These are phyloP conservation scores for Leishmania turanica DNA, from an alignment of 208 protist species.

Conservation along the genomic window DNA sequence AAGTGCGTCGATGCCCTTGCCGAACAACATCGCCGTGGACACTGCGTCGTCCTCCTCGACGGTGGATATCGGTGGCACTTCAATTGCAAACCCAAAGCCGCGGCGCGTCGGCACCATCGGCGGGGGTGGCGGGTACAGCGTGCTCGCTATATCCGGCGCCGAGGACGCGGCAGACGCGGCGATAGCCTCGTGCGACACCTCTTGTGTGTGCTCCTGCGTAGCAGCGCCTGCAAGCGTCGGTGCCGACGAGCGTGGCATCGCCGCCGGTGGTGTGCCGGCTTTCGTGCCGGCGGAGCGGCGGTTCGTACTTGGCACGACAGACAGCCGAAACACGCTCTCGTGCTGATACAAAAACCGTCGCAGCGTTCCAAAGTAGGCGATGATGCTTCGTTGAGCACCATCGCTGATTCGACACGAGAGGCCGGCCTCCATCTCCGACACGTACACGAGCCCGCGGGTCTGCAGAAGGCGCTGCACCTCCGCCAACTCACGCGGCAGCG, in stretches of 20 bases:
- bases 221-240: not conserved
- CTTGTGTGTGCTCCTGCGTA: not conserved
- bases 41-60: not conserved
- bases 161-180: not conserved
- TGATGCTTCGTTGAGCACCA: slow-evolving; percentile 25
- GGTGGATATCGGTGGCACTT: not conserved
- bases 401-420: slow-evolving; percentile 6
- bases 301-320: not conserved
- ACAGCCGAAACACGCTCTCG: slow-evolving; percentile 5
- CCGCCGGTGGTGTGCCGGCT: not conserved
- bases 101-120: slow-evolving; percentile 7
- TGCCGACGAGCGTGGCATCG: not conserved
- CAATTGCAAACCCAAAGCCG: slow-evolving; percentile 9
- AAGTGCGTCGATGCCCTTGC: not conserved
- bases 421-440: slow-evolving; percentile 18
- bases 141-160: not conserved
- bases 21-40: not conserved
- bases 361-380: slow-evolving; percentile 31
- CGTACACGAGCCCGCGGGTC: slow-evolving; percentile 13
- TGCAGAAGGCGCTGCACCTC: slow-evolving; percentile 13
- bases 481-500: slow-evolving; percentile 23
- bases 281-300: not conserved
- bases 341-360: slow-evolving; percentile 31
- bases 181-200: not conserved
- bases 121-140: not conserved